Conservation (phyloP, 2,329 filamentous ascomycete genomes). For the Metarhizium robertsii region DNA sequence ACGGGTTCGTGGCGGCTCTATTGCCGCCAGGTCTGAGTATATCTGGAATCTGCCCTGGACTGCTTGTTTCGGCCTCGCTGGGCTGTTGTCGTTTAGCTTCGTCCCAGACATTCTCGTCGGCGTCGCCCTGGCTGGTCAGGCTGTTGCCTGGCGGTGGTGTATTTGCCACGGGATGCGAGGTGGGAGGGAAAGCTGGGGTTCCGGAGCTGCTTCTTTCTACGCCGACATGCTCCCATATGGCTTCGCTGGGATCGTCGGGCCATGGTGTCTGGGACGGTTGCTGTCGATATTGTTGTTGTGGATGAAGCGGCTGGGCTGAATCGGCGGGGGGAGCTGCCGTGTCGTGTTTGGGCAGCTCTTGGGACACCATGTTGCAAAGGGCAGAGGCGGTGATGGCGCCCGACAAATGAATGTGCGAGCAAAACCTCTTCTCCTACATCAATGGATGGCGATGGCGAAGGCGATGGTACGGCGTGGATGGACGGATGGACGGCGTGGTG, state of each 20-base stretch:
- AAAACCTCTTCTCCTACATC: not conserved
- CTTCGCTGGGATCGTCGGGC: constrained; percentile 13
- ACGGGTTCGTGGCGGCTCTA: constrained; percentile 41
- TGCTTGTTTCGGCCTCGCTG: not conserved
- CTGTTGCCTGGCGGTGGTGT: constrained; percentile 15
- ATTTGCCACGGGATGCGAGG: no score
- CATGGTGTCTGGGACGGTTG: constrained; percentile 12
- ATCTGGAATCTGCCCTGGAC: constrained; percentile 18
- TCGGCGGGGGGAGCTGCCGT: not conserved
- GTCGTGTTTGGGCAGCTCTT: not conserved
- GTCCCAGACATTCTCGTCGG: constrained; percentile 22
- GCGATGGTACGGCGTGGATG: not conserved
- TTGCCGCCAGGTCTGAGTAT: constrained; percentile 23
- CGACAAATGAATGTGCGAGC: not conserved
- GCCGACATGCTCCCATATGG: constrained; percentile 14
- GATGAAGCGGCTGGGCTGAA: not conserved
- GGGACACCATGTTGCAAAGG: constrained; percentile 3
- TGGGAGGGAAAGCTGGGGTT: no score
- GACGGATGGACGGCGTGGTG: no score
- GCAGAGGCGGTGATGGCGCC: not conserved
- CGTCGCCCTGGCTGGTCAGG: constrained; percentile 8
- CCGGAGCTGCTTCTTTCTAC: not conserved
- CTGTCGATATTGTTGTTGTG: not conserved
- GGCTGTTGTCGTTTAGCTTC: constrained; percentile 14
- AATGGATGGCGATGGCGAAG: not conserved